These are phyloP conservation scores for Alternaria arbusti DNA, from an alignment of 2,329 filamentous ascomycete genomes.

Conservation along the genomic window DNA sequence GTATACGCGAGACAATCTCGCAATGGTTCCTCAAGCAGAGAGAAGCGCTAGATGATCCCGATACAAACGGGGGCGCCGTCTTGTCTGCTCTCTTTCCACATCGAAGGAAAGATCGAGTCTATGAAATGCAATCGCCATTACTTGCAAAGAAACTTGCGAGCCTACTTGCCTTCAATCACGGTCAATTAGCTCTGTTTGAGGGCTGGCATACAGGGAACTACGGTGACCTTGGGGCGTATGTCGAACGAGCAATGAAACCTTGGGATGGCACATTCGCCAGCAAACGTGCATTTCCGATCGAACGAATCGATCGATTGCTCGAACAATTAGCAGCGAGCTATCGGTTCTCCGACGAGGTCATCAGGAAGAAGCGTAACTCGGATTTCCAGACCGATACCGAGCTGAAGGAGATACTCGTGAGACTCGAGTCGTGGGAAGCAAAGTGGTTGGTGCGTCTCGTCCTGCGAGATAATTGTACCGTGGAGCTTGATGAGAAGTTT, in stretches of 20 bases:
- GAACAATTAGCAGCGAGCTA: conserved; percentile 71
- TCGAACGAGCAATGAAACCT: conserved; percentile 67
- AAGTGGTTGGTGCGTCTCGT: conserved; percentile 90
- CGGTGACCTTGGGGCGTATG: conserved; percentile 74
- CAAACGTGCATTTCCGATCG: conserved; percentile 61
- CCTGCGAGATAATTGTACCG: conserved; percentile 75
- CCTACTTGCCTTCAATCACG: conserved; percentile 68
- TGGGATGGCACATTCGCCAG: conserved; percentile 57
- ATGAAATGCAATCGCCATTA: conserved; percentile 67
- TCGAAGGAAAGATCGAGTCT: conserved; percentile 77
- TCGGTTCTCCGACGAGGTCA: conserved; percentile 71
- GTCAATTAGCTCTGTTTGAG: conserved; percentile 66
- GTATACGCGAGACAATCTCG: conserved; percentile 52
- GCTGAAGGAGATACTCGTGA: conserved; percentile 52
- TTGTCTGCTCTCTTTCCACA: conserved; percentile 80
- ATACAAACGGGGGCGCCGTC: conserved; percentile 67
- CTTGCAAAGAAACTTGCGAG: conserved; percentile 73
- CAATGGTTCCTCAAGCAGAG: conserved; percentile 75
- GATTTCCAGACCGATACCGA: conserved; percentile 31
- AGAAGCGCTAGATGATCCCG: conserved; percentile 61
- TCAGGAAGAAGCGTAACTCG: conserved; percentile 28
- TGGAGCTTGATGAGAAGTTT: conserved; percentile 64
- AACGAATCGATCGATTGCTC: conserved; percentile 74
- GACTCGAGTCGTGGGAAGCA: conserved; percentile 66
- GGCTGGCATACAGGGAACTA: conserved; percentile 65